Evolutionary conservation across 306 rosid genomes (phyloP), one percentile per base, ranked within the genome.

Genomic region (Argentina anserina): DNA sequence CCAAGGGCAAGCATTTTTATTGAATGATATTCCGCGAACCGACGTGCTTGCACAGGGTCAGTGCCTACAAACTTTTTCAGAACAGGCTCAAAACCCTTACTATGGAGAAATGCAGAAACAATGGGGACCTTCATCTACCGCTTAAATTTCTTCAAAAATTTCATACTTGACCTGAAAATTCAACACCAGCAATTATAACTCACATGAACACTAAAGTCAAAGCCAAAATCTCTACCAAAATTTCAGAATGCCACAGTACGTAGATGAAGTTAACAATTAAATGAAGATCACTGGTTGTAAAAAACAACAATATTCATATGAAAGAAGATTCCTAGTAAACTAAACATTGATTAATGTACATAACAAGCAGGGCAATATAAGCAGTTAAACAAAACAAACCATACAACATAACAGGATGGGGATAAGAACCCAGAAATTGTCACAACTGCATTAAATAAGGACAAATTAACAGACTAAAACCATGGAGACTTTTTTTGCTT

Each of bases 11-110:
- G 83, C 81, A 66, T 86, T 82, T 79, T 86, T 87, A 81, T 87
- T 89, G 82, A 89, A 89, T 50, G 97, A 83, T 87, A 93, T 71
- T 87, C 88, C 79, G 88, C 98, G 84, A 93, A 93, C 80, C 89
- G 94, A 47, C 92, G 86, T 20, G 90, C 94, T 72, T 88, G 94
- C 55, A 93, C 96, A 45, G 96, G 79, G 67, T 93, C 93, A 37
- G 97, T 86, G 67, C 98, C 98, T 65, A 66, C 81, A 76, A 85
- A 72, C 84, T 46, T 85, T 82, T 76, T 76, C 69, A 93, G 61
- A 71, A 92, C 91, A 86, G 94, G 83, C 59, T 86, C 94, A 78
- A 93, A 78, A 80, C 91, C 94, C 47, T 85, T 79, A 64, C 73
- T 86, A 77, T 77, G 88, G 67, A 93, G 73, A 80, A 93, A 87